Percentiles rank a stretch among this genome's conserved stretches.
Conservation (phyloP, 2,329 filamentous ascomycete genomes). For the Arthroderma sp. region DNA sequence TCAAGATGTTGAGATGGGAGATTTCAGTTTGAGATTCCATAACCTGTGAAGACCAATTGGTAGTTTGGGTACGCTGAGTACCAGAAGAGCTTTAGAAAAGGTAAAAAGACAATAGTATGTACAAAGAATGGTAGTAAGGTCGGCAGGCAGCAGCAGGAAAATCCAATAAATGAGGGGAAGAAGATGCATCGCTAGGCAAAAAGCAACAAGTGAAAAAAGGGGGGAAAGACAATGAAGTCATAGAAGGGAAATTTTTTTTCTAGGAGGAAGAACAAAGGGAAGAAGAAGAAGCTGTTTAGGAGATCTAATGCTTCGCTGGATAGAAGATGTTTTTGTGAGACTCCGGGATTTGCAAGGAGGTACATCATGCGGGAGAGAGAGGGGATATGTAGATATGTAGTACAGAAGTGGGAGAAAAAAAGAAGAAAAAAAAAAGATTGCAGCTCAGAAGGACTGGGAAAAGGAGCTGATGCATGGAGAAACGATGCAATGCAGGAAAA, state of each 20-base stretch:
- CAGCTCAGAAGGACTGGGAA: neutral
- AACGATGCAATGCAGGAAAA: too few relatives aligned
- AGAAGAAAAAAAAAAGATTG: neutral
- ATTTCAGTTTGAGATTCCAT: too few relatives aligned
- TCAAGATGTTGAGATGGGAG: too few relatives aligned
- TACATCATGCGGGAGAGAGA: neutral
- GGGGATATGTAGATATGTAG: neutral
- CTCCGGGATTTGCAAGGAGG: neutral
- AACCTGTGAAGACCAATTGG: too few relatives aligned
- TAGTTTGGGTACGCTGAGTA: too few relatives aligned
- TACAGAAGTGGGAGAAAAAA: neutral
- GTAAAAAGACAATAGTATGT: too few relatives aligned
- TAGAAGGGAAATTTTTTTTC: neutral
- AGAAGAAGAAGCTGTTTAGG: neutral
- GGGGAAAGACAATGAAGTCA: neutral
- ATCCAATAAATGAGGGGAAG: too few relatives aligned
- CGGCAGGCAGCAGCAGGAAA: too few relatives aligned
- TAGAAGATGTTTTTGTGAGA: neutral
- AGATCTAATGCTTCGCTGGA: neutral
- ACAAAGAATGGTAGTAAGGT: too few relatives aligned
- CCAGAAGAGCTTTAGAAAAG: too few relatives aligned
- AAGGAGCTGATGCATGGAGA: too few relatives aligned
- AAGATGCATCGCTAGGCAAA: neutral
- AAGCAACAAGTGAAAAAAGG: neutral
- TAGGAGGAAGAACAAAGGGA: neutral